A percentile compares a stretch with the other conserved stretches of the same genome.
phyloP scores from a whole-genome alignment of 2,329 filamentous ascomycete genomes.

The Ceratocystis lukuohia region DNA sequence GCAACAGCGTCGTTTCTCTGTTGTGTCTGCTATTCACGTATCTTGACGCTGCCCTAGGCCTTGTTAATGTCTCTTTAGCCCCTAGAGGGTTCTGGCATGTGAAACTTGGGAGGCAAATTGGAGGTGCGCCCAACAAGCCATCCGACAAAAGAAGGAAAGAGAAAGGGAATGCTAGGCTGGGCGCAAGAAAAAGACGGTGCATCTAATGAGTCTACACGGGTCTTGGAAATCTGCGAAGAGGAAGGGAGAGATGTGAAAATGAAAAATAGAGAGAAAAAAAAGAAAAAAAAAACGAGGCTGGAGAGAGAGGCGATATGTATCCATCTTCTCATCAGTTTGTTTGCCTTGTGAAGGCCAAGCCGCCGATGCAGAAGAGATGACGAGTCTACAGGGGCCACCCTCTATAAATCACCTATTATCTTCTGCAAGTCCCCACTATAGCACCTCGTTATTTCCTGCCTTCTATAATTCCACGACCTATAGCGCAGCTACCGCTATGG shows the following conservation, averaged over 20 bases:
- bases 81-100: not conserved
- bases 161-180: not conserved
- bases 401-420: not conserved
- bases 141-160: not conserved
- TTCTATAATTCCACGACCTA: not conserved
- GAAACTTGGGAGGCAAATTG: conserved; percentile 8
- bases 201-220: no score
- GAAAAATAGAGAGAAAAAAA: not conserved
- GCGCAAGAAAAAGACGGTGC: no score
- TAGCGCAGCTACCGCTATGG: not conserved
- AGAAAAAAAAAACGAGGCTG: not conserved
- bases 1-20: not conserved
- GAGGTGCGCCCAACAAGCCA: not conserved
- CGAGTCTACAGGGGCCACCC: not conserved
- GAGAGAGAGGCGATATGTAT: not conserved
- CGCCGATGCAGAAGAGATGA: no score
- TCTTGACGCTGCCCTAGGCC: no score
- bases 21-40: no score
- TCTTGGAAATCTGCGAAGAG: no score
- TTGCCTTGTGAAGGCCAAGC: no score
- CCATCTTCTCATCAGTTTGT: not conserved
- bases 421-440: not conserved
- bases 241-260: no score
- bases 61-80: not conserved
- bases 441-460: not conserved